Evolutionary conservation across 106 monocot genomes (phyloP), one percentile per base, ranked within the genome.

Genomic region (Dioscorea dumetorum): DNA sequence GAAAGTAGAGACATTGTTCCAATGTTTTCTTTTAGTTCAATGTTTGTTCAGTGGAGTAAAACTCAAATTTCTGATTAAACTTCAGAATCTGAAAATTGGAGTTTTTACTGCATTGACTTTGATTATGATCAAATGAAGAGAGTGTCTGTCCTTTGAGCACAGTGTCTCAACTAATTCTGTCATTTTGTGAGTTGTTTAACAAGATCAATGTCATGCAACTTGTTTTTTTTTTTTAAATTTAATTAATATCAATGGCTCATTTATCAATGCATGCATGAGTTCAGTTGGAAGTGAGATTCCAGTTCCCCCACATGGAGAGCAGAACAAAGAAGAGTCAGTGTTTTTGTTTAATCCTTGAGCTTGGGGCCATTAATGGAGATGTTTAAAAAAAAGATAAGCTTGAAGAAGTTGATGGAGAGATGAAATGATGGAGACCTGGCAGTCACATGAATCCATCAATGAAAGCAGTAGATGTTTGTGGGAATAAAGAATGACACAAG

Each of bases 1-100:
- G 35, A 73, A 77, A 20, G 77, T 77, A 72, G 69, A 68, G 68
- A 73, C 73, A 82, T 82, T 59, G 8, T 19, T 23, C 4, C 22
- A 59, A 59, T 59, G 59, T 59, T 59, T 59, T 59, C 22, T 59
- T 59, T 23, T 59, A 59, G 22, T 6, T 59, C 22, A 20, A 12
- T 20, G 19, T 50, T 24, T 75, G 75, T 70, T 70, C 60, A 24
- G 35, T 53, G 61, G 24, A 32, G 52, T 48, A 51, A 18, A 31
- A 28, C 48, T 57, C 16, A 22, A 34, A n/a, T 22, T 54, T 54
- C 64, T 22, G 33, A 18, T 57, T 16, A 34, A 23, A 28, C 23
- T 50, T 62, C 32, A 35, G 32, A 18, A 8, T 60, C 28, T 28
- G 28, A 28, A 28, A 28, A 28, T 28, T 28, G 28, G 28, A 28